Percentiles rank a stretch among this genome's conserved stretches.
Conservation (phyloP, 1,139 yeast genomes). For the Saccharomycopsis crataegensis region DNA sequence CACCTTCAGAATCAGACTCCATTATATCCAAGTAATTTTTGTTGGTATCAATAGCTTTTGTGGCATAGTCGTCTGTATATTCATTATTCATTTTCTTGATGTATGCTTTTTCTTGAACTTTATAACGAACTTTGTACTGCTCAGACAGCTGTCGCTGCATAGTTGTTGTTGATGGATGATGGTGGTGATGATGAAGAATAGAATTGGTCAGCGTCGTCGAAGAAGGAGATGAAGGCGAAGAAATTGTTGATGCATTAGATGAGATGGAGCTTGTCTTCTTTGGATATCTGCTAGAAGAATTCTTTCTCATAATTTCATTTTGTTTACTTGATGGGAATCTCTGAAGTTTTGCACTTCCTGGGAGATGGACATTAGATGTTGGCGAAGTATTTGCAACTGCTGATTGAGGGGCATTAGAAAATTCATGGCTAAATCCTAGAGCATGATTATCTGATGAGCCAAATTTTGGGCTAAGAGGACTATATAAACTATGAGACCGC, state of each 20-base stretch:
- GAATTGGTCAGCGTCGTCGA: background rate
- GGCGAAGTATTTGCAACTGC: background rate
- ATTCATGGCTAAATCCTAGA: background rate
- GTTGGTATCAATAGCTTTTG: conserved; percentile 41
- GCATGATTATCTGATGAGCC: background rate
- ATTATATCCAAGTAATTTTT: conserved; percentile 8
- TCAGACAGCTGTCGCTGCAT: background rate
- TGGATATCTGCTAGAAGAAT: conserved; percentile 2
- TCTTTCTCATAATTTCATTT: conserved; percentile 1
- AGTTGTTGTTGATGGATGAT: background rate
- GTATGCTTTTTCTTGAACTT: conserved; percentile 61
- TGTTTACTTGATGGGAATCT: conserved; percentile 7
- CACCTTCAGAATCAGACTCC: conserved; percentile 13
- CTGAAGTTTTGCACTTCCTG: conserved; percentile 13
- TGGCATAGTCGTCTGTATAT: conserved; percentile 60
- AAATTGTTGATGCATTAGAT: background rate
- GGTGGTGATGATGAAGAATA: background rate
- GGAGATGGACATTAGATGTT: conserved; percentile 2
- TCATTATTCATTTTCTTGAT: conserved; percentile 58
- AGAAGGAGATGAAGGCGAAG: conserved; percentile 7
- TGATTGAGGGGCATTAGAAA: background rate
- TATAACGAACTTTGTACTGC: conserved; percentile 7
- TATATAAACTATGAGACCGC: conserved; percentile 10
- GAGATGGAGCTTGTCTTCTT: conserved; percentile 4
- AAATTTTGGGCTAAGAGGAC: conserved; percentile 4